These are phyloP conservation scores for Hawksworthiomyces lignivorus DNA, from an alignment of 2,329 filamentous ascomycete genomes.

Conservation along the genomic window DNA sequence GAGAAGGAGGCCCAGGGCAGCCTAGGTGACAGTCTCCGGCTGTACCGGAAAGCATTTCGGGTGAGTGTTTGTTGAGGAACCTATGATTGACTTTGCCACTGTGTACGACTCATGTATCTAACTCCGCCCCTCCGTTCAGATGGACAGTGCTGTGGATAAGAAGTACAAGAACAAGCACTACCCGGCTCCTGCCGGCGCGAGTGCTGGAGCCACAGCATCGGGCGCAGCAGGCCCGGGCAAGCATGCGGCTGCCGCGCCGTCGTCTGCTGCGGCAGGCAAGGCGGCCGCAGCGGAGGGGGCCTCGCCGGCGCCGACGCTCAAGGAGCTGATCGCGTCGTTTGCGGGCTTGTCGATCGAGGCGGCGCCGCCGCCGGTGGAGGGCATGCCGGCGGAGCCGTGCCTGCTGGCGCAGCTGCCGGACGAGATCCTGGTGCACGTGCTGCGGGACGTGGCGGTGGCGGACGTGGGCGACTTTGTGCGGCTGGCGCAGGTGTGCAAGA, in stretches of 20 bases:
- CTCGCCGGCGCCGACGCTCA: conserved; percentile 46
- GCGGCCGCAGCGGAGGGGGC: conserved; percentile 46
- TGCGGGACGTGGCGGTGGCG: conserved; percentile 60
- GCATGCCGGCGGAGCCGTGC: conserved; percentile 66
- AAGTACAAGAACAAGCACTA: conserved; percentile 90
- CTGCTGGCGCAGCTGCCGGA: conserved; percentile 71
- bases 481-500: conserved; percentile 75
- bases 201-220: conserved; percentile 10
- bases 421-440: conserved; percentile 75
- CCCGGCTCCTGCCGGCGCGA: conserved; percentile 46
- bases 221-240: conserved; percentile 12
- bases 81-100: no score
- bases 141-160: conserved; percentile 79
- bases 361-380: conserved; percentile 61
- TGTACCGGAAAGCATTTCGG: conserved; percentile 86
- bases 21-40: conserved; percentile 76
- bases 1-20: conserved; percentile 80
- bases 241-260: neutral
- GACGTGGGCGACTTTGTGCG: conserved; percentile 74
- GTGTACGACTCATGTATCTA: no score
- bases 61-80: conserved; percentile 43
- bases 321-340: conserved; percentile 71
- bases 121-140: conserved; percentile 45
- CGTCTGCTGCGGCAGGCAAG: conserved; percentile 18
- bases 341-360: conserved; percentile 60